A percentile compares a stretch with the other conserved stretches of the same genome.
phyloP scores from a whole-genome alignment of 2,329 filamentous ascomycete species.

The Sarocladium brachiariae region DNA sequence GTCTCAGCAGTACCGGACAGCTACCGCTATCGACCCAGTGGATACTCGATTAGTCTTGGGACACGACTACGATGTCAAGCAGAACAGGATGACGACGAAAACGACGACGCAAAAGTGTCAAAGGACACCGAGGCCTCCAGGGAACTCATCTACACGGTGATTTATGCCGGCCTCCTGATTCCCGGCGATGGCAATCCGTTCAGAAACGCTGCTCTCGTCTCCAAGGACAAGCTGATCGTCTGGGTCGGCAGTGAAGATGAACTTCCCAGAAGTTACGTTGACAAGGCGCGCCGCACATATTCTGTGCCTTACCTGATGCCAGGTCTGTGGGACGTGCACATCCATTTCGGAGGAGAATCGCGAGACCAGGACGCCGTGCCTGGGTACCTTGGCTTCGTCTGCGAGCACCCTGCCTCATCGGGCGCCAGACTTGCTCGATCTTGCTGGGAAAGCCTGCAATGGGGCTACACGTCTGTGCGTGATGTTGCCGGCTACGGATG shows the following conservation, averaged over 20 bases:
- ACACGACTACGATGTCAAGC: background rate
- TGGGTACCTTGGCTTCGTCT: constrained; percentile 18
- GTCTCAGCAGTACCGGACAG: background rate
- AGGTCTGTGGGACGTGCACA: constrained; percentile 47
- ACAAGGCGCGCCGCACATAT: constrained; percentile 19
- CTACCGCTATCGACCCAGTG: background rate
- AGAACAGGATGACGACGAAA: no score
- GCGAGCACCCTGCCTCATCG: constrained; percentile 22
- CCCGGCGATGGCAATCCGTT: constrained; percentile 30
- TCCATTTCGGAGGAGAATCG: constrained; percentile 36
- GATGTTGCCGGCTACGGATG: constrained; percentile 41
- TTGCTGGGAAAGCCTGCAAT: constrained; percentile 31
- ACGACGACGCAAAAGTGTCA: background rate
- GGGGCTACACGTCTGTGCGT: constrained; percentile 43
- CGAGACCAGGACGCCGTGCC: constrained; percentile 17
- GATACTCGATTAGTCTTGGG: background rate
- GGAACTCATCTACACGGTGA: constrained; percentile 25
- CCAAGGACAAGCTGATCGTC: constrained; percentile 28
- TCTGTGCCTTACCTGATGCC: constrained; percentile 39
- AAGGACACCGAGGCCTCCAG: constrained; percentile 11
- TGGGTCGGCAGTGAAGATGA: constrained; percentile 28
- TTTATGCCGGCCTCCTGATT: constrained; percentile 27
- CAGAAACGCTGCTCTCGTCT: constrained; percentile 26
- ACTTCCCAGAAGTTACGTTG: constrained; percentile 23
- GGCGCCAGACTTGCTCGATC: constrained; percentile 33